Base-by-base conservation (phyloP, 139 green algal genomes). In the Desmodesmus armatus region DNA sequence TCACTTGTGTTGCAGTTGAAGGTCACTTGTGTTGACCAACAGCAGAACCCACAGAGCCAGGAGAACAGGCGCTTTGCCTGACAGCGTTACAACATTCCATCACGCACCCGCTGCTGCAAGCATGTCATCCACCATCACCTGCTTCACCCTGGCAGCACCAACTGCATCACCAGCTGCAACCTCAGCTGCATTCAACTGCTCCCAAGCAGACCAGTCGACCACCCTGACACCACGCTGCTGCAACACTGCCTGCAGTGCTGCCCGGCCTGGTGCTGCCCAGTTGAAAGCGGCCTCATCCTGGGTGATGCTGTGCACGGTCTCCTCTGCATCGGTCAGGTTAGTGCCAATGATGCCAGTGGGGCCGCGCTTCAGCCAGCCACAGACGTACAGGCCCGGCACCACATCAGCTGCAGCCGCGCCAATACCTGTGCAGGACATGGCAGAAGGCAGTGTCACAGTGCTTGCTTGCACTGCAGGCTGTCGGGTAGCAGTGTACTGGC, bases 281-380 rank as follows among this genome's bases (percentile, higher is more conserved):
- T 3, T 1, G 35, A 49, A 5, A 17, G 65, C 17, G 31, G 33
- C 63, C 13, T 51, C 33, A 74, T 96, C 94, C 23, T 90, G 80
- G 6, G 69, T 62, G 23, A 98, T 90, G 40, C 77, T 88, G 7
- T 78, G 84, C 33, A 94, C 93, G 35, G 94, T 97, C 78, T 98
- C 92, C 58, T 96, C 92, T 0, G 96, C 96, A 88, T 97, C 94
- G 41, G 94, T 84, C 31, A 96, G 66, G 82, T 98, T 98, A 39
- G 94, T 98, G 39, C 96, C 96, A 33, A 99, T 98, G 87, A 98
- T 98, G 83, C 96, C 96, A 3, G 93, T 94, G 0, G 96, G 95
- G 0, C 96, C 96, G 15, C 96, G 91, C 88, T 97, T 97, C 1
- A 97, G 49, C 96, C 96, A 99, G 29, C 96, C 96, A 63, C 87